Evolutionary conservation across 2,329 filamentous ascomycete species (phyloP).

Genomic region (Ploettnerulaceae sp.): DNA sequence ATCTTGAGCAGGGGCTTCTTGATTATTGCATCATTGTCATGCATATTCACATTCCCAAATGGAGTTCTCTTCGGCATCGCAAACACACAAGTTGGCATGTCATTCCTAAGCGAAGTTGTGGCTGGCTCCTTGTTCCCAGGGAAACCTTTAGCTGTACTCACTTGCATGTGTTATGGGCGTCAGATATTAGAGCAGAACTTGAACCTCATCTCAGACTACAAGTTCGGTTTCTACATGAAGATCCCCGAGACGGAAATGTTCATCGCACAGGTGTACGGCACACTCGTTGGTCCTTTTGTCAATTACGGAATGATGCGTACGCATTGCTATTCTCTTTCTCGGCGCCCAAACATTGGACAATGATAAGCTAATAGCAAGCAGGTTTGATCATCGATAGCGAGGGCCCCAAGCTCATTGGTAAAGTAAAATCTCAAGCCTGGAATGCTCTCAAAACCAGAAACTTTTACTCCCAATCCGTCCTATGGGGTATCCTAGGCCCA

Average conservation of each 20-base stretch:
- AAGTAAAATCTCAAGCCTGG: constrained; percentile 27
- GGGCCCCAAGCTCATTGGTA: constrained; percentile 22
- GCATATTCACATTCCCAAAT: too few species aligned
- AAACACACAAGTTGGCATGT: constrained; percentile 32
- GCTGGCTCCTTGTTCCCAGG: constrained; percentile 32
- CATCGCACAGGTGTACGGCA: constrained; percentile 35
- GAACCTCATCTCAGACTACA: constrained; percentile 35
- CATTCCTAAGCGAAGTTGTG: constrained; percentile 32
- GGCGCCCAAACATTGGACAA: too few species aligned
- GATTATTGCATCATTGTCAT: too few species aligned
- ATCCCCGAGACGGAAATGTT: constrained; percentile 37
- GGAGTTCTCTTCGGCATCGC: constrained; percentile 33
- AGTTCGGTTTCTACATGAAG: constrained; percentile 39
- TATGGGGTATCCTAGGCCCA: constrained; percentile 37
- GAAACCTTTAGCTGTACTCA: constrained; percentile 13
- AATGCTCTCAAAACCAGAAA: constrained; percentile 32
- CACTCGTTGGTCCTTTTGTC: constrained; percentile 33
- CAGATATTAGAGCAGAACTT: constrained; percentile 36
- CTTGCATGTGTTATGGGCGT: constrained; percentile 34
- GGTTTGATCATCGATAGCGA: constrained; percentile 10
- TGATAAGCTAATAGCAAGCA: background rate
- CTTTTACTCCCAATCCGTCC: constrained; percentile 33
- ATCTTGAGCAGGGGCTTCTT: too few species aligned
- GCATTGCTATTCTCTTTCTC: background rate
- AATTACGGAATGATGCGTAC: constrained; percentile 34